These are phyloP conservation scores for Sclerotinia nivalis DNA, from an alignment of 2,329 filamentous ascomycete species.

Conservation along the genomic window DNA sequence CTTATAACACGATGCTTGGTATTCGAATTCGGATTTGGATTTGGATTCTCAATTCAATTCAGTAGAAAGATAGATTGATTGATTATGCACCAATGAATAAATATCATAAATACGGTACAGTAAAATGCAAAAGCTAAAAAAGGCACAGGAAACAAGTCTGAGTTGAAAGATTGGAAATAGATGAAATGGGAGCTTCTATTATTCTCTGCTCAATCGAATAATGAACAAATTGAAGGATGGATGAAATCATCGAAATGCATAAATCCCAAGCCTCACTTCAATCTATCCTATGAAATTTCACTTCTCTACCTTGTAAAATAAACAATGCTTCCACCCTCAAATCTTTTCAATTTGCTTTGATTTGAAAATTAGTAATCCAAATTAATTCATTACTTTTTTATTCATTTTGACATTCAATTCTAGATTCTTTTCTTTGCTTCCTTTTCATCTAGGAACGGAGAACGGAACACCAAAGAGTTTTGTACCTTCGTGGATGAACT, in stretches of 20 bases:
- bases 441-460: too few relatives aligned
- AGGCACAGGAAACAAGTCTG: not conserved
- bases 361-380: not conserved
- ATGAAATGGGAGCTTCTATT: not conserved
- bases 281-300: not conserved
- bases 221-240: not conserved
- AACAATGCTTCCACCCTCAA: not conserved
- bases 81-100: too few relatives aligned
- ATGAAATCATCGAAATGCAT: not conserved
- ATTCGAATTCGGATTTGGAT: too few relatives aligned
- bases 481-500: too few relatives aligned
- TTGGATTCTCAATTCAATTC: too few relatives aligned
- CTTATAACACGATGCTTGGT: not conserved
- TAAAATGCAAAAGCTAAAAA: too few relatives aligned
- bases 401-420: too few relatives aligned
- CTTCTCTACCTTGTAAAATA: not conserved
- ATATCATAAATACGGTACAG: too few relatives aligned
- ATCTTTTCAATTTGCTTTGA: not conserved
- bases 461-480: too few relatives aligned
- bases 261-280: slow-evolving; percentile 4
- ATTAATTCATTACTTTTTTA: too few relatives aligned
- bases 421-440: too few relatives aligned
- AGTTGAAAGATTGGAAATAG: not conserved
- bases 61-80: not conserved
- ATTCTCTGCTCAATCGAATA: not conserved